Base-by-base conservation (phyloP, 2,329 filamentous ascomycete species). In the Trichoderma afroharzianum region DNA sequence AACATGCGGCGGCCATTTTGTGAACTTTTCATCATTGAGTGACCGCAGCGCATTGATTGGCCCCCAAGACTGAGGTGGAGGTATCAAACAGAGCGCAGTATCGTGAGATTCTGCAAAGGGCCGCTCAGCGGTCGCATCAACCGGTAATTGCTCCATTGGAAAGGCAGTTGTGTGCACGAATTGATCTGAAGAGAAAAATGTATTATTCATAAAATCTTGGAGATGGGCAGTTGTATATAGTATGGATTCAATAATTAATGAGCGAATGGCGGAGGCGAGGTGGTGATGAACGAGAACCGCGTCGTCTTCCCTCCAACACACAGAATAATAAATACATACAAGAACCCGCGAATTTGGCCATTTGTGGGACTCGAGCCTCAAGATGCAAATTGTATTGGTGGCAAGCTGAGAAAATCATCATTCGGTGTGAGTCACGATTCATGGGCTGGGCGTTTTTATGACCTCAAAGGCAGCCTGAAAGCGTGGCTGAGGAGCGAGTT, bases 1-100 rank as follows among this genome's bases (percentile, higher is more conserved):
- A 75, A 92, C 77, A 75, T 92, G 90, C 14, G 90, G 88, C 4
- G 90, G 89, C 90, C 91, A 92, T 79, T 84, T 87, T 30, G 82
- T 82, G 74, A 86, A 87, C 0, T 86, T 84, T 72, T 88, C 88
- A 78, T 92, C 90, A 79, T 92, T 90, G 14, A 89, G 80, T n/a
- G 82, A 83, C 58, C 90, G 86, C 3, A 93, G 79, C 15, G 81
- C 80, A 74, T 91, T 84, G 66, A 90, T 77, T 4, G 85, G 75
- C 1, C 81, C 73, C 81, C 86, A 87, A 43, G 86, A 77, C 63
- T 81, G 74, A 26, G 75, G 74, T 0, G 89, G 88, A 3, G 88
- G 88, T 7, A 92, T 81, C 21, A 91, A 77, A 74, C 88, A 90
- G 33, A 92, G 79, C 2, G 90, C 89, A 4, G 89, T 91, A 64